These are phyloP conservation scores for Blepharisma undulans DNA, from an alignment of 169 alveolate species.

Conservation along the genomic window DNA sequence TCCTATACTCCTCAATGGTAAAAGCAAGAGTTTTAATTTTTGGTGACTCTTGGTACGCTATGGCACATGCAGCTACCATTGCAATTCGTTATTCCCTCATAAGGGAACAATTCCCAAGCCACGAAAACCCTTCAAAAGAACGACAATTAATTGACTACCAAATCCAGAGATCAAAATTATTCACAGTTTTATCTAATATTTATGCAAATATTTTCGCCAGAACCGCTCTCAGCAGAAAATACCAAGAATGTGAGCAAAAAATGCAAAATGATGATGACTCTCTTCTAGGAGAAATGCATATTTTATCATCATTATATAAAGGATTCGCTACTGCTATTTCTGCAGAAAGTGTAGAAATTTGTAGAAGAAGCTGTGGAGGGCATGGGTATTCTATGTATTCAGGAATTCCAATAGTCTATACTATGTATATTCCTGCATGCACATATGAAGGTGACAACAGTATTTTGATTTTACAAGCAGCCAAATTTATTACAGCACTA, in stretches of 20 bases:
- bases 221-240: not conserved
- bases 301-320: conserved; percentile 12
- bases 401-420: not conserved
- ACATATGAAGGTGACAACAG: conserved; percentile 71
- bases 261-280: not conserved
- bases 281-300: conserved; percentile 22
- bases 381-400: conserved; percentile 50
- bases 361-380: conserved; percentile 65
- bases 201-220: not conserved
- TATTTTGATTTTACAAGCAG: conserved; percentile 48
- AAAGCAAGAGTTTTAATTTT: conserved; percentile 39
- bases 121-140: conserved; percentile 6
- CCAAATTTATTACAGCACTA: not conserved
- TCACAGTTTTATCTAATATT: not conserved
- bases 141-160: conserved; percentile 6
- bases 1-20: conserved; percentile 59
- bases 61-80: conserved; percentile 28
- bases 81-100: conserved; percentile 22
- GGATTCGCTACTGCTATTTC: conserved; percentile 32
- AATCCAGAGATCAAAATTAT: not conserved
- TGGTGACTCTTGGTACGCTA: conserved; percentile 1
- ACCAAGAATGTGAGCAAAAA: not conserved
- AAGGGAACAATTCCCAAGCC: conserved; percentile 27
- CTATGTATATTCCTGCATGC: conserved; percentile 22
- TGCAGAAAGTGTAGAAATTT: conserved; percentile 7